Evolutionary conservation across 2,329 filamentous ascomycete genomes (phyloP), one percentile per base, ranked within the genome.

Genomic region (Alternaria arborescens): DNA sequence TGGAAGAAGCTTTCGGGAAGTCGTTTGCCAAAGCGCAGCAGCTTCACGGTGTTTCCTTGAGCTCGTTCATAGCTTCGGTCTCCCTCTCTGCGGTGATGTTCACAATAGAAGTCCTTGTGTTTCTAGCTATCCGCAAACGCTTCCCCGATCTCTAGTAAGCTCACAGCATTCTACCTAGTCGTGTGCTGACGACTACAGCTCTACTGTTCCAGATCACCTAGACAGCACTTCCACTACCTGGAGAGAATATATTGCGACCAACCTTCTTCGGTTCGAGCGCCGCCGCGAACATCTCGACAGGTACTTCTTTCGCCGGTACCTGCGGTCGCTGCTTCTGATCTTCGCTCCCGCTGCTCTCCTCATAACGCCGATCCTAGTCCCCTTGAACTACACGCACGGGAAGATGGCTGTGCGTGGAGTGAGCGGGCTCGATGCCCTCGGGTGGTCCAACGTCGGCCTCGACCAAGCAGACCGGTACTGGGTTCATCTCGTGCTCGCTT

Each of bases 371-470:
- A 56, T 66, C 38, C 58, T 68, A 36, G 7, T 68, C 44, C 42
- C 55, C 16, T 52, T 62, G 18, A 65, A 67, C 46, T 62, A 59
- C 48, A 62, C 56, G 4, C 48, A 68, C 3, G 28, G 62, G 8
- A 68, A 64, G 46, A 52, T 8, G 32, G 34, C 55, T 22, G 16
- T 48, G 11, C 40, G 26, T 57, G 16, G 58, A 52, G 63, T 68
- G 10, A 64, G 63, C 36, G 20, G 63, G 26, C 51, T 68, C 3
- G n/a, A 68, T 65, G 30, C 47, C 8, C 36, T 68, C 14, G 52
- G 48, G n/a, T 68, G 28, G 65, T 68, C 60, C 11, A 68, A 68
- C 42, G 44, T 68, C 18, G 26, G 61, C n/a, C 53, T 66, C 28
- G 14, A 58, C 26, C 22, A 66, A 52, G 44, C 26, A 55, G 54